phyloP scores from a whole-genome alignment of 371 early-diverging fungal genomes.

The Mortierella sp. region DNA sequence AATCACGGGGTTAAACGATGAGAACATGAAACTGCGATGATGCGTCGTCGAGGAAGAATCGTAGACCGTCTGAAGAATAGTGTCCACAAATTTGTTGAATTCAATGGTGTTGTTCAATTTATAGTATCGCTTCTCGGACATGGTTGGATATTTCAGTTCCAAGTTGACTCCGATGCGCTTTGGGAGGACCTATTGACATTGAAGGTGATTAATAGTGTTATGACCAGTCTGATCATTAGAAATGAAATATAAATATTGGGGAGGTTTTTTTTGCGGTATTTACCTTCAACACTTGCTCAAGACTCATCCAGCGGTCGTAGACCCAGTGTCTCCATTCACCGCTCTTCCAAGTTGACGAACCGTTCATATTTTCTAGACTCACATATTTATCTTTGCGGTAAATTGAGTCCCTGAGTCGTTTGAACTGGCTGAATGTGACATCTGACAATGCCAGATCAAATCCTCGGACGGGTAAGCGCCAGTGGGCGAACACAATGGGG shows the following conservation, averaged over 20 bases:
- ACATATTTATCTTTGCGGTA: conserved; percentile 5
- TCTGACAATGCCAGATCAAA: conserved; percentile 72
- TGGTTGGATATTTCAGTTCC: conserved; percentile 86
- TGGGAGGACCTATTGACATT: conserved; percentile 70
- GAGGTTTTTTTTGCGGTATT: not conserved
- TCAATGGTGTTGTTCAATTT: conserved; percentile 71
- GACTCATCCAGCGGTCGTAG: conserved; percentile 70
- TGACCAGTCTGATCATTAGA: not conserved
- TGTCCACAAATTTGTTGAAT: conserved; percentile 87
- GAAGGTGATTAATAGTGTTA: not conserved
- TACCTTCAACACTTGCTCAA: conserved; percentile 86
- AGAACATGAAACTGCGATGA: conserved; percentile 82
- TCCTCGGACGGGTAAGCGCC: conserved; percentile 71
- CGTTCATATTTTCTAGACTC: conserved; percentile 25
- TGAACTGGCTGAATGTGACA: conserved; percentile 71
- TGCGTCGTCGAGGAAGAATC: conserved; percentile 59
- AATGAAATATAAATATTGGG: too few species aligned
- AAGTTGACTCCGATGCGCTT: conserved; percentile 83
- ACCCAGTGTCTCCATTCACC: conserved; percentile 52
- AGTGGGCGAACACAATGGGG: conserved; percentile 88
- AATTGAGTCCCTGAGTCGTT: conserved; percentile 57
- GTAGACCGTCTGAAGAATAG: conserved; percentile 86
- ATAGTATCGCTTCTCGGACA: conserved; percentile 64
- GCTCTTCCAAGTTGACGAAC: conserved; percentile 14
- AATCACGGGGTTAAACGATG: conserved; percentile 89